These are phyloP conservation scores for Moniliophthora roreri DNA, from an alignment of 1,284 basidiomycete species.

Conservation along the genomic window DNA sequence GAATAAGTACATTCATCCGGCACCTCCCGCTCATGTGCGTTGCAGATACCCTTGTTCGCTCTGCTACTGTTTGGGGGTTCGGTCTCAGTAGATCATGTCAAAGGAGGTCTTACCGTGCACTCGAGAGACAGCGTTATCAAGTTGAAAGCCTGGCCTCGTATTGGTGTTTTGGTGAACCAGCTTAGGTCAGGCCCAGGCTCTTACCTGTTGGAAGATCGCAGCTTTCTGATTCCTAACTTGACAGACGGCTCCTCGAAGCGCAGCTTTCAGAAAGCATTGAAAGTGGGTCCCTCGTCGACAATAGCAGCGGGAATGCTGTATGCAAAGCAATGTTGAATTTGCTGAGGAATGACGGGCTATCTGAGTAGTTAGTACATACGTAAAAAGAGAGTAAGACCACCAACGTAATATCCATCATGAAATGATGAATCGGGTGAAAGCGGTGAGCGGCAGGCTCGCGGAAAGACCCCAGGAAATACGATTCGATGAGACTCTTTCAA, in stretches of 20 bases:
- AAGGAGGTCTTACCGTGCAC: slow-evolving; percentile 73
- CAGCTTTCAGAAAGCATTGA: slow-evolving; percentile 64
- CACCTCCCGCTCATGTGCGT: not conserved
- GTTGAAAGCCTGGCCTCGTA: slow-evolving; percentile 82
- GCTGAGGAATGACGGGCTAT: slow-evolving; percentile 58
- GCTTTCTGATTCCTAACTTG: not conserved
- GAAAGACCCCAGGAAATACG: too few relatives aligned
- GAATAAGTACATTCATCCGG: not conserved
- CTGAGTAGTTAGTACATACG: slow-evolving; percentile 19
- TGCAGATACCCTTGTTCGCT: slow-evolving; percentile 81
- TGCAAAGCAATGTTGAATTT: slow-evolving; percentile 71
- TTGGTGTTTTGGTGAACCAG: slow-evolving; percentile 89
- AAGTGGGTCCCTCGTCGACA: slow-evolving; percentile 47
- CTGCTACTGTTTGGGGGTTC: slow-evolving; percentile 84
- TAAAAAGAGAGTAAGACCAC: not conserved
- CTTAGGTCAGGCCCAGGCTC: slow-evolving; percentile 55
- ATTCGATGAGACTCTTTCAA: too few relatives aligned
- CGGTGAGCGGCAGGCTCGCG: too few relatives aligned
- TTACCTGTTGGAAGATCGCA: not conserved
- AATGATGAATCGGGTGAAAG: not conserved
- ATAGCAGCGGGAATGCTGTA: slow-evolving; percentile 55
- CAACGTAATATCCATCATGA: not conserved
- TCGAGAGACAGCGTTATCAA: slow-evolving; percentile 51
- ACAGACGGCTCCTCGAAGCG: slow-evolving; percentile 66
- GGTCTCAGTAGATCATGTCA: slow-evolving; percentile 78